Evolutionary conservation across 345 rosid genomes (phyloP), one percentile per base, ranked within the genome.

Genomic region (Ceriops decandra): DNA sequence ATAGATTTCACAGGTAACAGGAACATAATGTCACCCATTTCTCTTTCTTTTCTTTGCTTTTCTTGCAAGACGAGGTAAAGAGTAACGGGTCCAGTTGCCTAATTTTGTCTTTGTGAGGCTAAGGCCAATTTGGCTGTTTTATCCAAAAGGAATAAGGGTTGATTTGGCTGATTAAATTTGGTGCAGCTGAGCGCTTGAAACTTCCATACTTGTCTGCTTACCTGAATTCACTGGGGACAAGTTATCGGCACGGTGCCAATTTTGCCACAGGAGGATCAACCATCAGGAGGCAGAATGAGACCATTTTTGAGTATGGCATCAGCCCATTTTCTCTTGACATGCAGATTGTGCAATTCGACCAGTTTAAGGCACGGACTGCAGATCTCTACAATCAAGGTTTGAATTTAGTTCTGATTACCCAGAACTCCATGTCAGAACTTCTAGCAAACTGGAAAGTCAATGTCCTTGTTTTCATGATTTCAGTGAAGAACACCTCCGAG

Each of bases 261-360:
- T 88, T 93, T 72, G 97, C 98, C 1, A 88, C 96, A 0, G 97
- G 98, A 49, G 98, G 98, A 27, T 91, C 97, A 49, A 93, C 98
- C 51, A 88, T 93, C 28, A 80, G 88, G 74, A 85, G 85, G 75
- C 97, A 72, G 57, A 93, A 93, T 68, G 97, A 89, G 75, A 91
- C 93, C 15, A 91, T 93, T n/a, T 93, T 36, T 59, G 82, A 91
- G 74, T 85, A 88, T 61, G 95, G 98, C 6, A 89, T 93, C 15
- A 93, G 97, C 77, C 96, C 98, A 5, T 93, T 93, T 70, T 75
- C 83, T 66, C 91, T 91, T 15, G 97, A 84, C 77, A 85, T 91
- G 92, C 98, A 93, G 89, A 87, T 93, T 71, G 60, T 59, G 20
- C 98, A 93, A 31, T 93, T 89, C 54, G 47, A 72, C 51, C 96